Evolutionary conservation across 2,329 filamentous ascomycete species (phyloP).

Genomic region (Coniella lustricola): DNA sequence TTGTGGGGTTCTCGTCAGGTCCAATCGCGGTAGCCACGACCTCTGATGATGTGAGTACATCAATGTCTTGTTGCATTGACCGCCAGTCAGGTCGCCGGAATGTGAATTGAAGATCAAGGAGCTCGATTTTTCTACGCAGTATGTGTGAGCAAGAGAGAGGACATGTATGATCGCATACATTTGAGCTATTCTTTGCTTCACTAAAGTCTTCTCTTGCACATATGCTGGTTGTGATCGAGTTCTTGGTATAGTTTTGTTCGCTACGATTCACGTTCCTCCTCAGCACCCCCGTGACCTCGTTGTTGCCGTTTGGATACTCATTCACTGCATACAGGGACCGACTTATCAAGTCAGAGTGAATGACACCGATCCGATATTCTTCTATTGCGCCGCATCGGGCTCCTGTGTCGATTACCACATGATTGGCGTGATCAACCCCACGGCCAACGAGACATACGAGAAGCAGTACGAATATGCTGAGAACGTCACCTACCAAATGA

Average conservation of each 20-base stretch:
- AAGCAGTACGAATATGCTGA: slow-evolving; percentile 40
- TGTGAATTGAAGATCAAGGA: background rate
- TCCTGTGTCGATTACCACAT: slow-evolving; percentile 62
- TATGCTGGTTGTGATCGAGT: too few species aligned
- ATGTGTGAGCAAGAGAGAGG: too few species aligned
- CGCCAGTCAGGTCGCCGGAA: background rate
- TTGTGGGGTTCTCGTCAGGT: slow-evolving; percentile 48
- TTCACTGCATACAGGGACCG: slow-evolving; percentile 29
- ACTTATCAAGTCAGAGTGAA: slow-evolving; percentile 43
- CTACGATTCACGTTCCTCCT: background rate
- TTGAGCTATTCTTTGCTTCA: too few species aligned
- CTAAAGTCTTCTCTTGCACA: too few species aligned
- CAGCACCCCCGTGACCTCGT: background rate
- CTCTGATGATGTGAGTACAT: slow-evolving; percentile 33
- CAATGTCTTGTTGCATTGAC: background rate
- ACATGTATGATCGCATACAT: too few species aligned
- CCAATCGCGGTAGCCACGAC: slow-evolving; percentile 39
- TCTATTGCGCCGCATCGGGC: slow-evolving; percentile 60
- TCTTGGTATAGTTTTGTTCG: background rate
- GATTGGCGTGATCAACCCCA: slow-evolving; percentile 70
- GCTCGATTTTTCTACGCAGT: too few species aligned
- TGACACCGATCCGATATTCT: slow-evolving; percentile 57
- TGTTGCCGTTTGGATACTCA: background rate
- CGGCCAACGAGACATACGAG: slow-evolving; percentile 39
- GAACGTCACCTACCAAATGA: slow-evolving; percentile 44